Base-by-base conservation (phyloP, 495 filamentous ascomycete genomes). In the Annulohypoxylon stygium region DNA sequence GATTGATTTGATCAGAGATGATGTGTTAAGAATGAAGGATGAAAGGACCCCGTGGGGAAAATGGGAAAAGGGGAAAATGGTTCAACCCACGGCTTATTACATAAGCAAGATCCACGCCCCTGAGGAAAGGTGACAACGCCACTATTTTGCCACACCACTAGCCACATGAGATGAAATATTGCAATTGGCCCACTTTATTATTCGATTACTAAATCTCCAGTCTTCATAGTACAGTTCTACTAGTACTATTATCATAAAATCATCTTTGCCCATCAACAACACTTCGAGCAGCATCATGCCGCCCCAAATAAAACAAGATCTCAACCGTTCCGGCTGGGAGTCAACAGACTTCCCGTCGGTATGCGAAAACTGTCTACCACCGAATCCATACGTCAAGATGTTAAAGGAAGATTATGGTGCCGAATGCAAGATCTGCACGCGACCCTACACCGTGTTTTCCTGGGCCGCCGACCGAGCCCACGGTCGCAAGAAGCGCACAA, bases 321-420 rank as follows among this genome's bases (percentile, higher is more conserved):
- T 98, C 33, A 99, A 99, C 84, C 90, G 97, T 54, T 95, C 94
- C 2, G 96, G 96, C 36, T 97, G 93, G 93, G 96, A 99, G 81
- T 91, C 92, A 36, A 97, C 96, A 25, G 94, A 92, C 83, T 91
- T 91, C 78, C 90, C 89, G 36, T 89, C 88, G 4, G 86, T 91
- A 43, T 90, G 87, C 80, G 87, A 89, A 71, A 85, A 83, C 78
- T 99, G 97, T 79, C 90, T 99, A 4, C 95, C 96, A 39, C 93
- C 97, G 65, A 98, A 98, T 78, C 96, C 94, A 4, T 98, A 97
- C 80, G 96, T 99, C 48, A 95, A 98, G 80, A 98, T 99, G 94
- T 86, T 98, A 53, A 99, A 99, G 80, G 93, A 97, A 78, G 95
- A 98, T 79, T 87, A 93, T 70, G 96, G 94, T 71, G 91, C 91